A percentile compares a stretch with the other conserved stretches of the same genome.
Conservation (phyloP, 2,329 filamentous ascomycete species). For the Myriosclerotinia scirpicola region DNA sequence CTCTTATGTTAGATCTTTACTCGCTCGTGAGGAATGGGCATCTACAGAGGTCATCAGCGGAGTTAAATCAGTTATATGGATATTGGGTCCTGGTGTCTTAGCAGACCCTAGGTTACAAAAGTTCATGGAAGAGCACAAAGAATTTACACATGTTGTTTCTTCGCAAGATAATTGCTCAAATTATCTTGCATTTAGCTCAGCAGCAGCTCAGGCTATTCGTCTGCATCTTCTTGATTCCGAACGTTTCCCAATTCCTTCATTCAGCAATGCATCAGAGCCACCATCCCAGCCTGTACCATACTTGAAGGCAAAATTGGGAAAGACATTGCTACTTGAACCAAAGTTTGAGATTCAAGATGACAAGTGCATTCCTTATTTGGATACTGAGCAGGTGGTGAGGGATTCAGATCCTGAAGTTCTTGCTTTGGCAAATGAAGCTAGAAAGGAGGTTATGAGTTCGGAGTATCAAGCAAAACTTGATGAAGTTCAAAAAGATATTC, state of each 20-base stretch:
- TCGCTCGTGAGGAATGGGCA: constrained; percentile 72
- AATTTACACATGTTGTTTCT: constrained; percentile 74
- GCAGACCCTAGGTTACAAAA: constrained; percentile 60
- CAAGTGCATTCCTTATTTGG: constrained; percentile 50
- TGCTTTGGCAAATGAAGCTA: constrained; percentile 52
- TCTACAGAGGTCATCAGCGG: constrained; percentile 63
- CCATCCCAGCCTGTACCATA: constrained; percentile 25
- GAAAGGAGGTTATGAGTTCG: constrained; percentile 43
- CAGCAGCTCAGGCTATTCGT: constrained; percentile 64
- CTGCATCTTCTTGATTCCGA: constrained; percentile 71
- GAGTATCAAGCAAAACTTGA: constrained; percentile 52
- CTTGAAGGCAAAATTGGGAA: constrained; percentile 33
- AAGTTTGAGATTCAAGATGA: constrained; percentile 44
- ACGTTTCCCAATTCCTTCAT: constrained; percentile 70
- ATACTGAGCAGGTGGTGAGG: constrained; percentile 47
- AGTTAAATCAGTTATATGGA: constrained; percentile 75
- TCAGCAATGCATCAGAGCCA: constrained; percentile 48
- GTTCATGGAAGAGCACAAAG: constrained; percentile 65
- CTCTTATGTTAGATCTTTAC: constrained; percentile 68
- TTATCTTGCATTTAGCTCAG: constrained; percentile 67
- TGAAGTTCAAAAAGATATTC: constrained; percentile 61
- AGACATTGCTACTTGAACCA: constrained; percentile 36
- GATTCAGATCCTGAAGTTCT: constrained; percentile 49
- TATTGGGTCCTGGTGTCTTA: constrained; percentile 68
- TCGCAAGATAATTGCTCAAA: constrained; percentile 74